phyloP scores from a whole-genome alignment of 179 eudicot genomes.

The Beta lomatogona region DNA sequence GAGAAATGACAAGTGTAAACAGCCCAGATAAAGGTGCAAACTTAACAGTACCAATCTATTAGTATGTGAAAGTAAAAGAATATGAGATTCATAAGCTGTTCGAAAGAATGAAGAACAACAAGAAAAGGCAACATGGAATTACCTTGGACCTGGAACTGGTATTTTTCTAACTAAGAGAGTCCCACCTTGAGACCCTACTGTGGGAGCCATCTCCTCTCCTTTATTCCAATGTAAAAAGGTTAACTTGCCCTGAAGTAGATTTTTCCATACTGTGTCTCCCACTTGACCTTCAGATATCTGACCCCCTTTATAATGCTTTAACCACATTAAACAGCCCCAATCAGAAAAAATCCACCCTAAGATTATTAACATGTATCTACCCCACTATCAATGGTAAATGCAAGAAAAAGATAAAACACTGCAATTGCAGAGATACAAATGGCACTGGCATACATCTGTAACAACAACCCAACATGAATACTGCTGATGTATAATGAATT shows the following conservation, averaged over 20 bases:
- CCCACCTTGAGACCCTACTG: conserved; percentile 60
- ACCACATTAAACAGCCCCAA: conserved; percentile 14
- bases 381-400: not conserved
- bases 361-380: not conserved
- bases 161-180: conserved; percentile 85
- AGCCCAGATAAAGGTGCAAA: not conserved
- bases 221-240: conserved; percentile 80
- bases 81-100: not conserved
- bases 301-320: conserved; percentile 56
- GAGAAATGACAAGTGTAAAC: not conserved
- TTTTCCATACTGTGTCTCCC: conserved; percentile 61
- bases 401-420: not conserved
- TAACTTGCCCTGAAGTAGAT: conserved; percentile 66
- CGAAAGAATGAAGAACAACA: not conserved
- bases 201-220: conserved; percentile 85
- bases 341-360: not conserved
- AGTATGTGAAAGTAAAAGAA: not conserved
- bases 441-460: not conserved
- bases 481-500: not conserved
- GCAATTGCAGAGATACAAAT: not conserved
- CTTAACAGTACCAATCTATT: not conserved
- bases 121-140: conserved; percentile 25
- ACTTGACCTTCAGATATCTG: conserved; percentile 50
- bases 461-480: not conserved
- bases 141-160: conserved; percentile 66